Base-by-base conservation (phyloP, 2,329 filamentous ascomycete genomes). In the Microascus cirrosus region DNA sequence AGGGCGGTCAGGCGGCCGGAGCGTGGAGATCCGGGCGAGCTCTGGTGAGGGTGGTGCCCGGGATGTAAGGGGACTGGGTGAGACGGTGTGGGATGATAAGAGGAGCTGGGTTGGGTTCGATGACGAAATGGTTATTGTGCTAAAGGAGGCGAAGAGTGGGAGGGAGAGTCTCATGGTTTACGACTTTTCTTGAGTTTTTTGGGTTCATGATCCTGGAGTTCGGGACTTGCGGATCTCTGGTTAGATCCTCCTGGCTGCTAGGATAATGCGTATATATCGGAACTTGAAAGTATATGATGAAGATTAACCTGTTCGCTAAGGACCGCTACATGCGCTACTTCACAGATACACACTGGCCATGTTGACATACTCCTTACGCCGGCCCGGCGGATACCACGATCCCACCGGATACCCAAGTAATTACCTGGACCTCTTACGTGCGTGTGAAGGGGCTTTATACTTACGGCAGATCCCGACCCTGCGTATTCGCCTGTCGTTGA, bases 121-220 rank as follows among this genome's bases (percentile, higher is more conserved):
- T 65, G 90, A 95, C 51, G 89, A 95, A 70, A 90, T 90, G 73
- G 88, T 96, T n/a, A 85, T 95, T 61, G 83, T 96, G 50, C 75
- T 95, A 55, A 86, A 89, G 62, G 88, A 93, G 71, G 81, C 82
- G 62, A 70, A 74, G 28, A 75, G 81, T 28, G 88, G 88, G 1
- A 79, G 80, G 45, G 88, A 93, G 67, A 84, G 86, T 60, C 70
- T 96, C 61, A 80, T 92, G 66, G 84, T 94, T 51, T 96, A 96
- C 68, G 89, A 96, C 70, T 96, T 96, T 71, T 90, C 88, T n/a
- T 73, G 45, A 20, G 6, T 48, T n/a, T 22, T 20, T 3, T n/a
- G 45, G 20, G 20, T 11, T 50, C 20, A 7, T n/a, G n/a, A n/a
- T n/a, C n/a, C n/a, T n/a, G 45, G 36, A 42, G 18, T 50, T 4